A percentile compares a stretch with the other conserved stretches of the same genome.
phyloP scores from a whole-genome alignment of 2,329 filamentous ascomycete genomes.

The Colletotrichum echinochloae region DNA sequence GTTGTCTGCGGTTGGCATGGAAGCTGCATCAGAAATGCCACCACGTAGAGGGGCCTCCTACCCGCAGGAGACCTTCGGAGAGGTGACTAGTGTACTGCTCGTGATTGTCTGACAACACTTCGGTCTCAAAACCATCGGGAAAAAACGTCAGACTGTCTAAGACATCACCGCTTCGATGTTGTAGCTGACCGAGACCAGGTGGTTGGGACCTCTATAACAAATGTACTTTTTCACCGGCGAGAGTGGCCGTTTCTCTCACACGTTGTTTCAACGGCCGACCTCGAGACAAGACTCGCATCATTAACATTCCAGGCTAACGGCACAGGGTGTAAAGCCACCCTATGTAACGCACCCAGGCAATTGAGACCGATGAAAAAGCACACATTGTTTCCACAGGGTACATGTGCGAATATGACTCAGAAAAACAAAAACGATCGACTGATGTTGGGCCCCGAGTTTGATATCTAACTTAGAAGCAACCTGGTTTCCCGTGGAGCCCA shows the following conservation, averaged over 20 bases:
- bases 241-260: neutral
- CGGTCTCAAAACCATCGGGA: neutral
- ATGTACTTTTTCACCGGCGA: neutral
- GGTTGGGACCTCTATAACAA: neutral
- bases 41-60: neutral
- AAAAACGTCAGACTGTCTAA: slow-evolving; percentile 34
- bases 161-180: slow-evolving; percentile 9
- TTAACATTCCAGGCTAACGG: slow-evolving; percentile 3
- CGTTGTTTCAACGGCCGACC: neutral
- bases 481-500: neutral
- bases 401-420: neutral
- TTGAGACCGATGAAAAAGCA: slow-evolving; percentile 3
- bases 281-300: slow-evolving; percentile 25
- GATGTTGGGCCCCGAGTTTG: neutral
- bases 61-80: neutral
- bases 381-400: neutral
- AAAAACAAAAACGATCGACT: neutral
- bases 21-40: neutral
- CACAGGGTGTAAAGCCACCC: slow-evolving; percentile 14
- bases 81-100: neutral
- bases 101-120: no score
- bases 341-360: neutral
- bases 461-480: neutral
- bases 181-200: slow-evolving; percentile 21
- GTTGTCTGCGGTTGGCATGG: neutral